Conservation (phyloP, 768 basidiomycete genomes). For the Auriscalpium orientale region DNA sequence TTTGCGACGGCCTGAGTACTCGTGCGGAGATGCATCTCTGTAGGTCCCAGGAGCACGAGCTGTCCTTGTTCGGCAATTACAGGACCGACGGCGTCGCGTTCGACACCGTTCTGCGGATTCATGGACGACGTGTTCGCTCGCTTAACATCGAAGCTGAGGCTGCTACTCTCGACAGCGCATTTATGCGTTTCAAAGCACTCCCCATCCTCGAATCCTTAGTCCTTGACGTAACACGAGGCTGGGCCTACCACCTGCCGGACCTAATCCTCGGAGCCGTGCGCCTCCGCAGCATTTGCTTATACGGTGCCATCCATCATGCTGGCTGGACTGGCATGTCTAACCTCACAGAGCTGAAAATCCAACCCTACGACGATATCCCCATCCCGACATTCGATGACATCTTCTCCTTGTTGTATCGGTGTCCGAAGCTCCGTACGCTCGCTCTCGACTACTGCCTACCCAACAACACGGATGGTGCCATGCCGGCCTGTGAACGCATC, state of each 20-base stretch:
- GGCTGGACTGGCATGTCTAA: not conserved
- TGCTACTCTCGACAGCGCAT: not conserved
- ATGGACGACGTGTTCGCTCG: not conserved
- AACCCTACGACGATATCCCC: not conserved
- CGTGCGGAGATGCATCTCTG: not conserved
- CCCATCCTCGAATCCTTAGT: not conserved
- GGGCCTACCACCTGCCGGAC: not conserved
- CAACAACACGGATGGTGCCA: not conserved
- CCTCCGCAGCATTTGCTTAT: not conserved
- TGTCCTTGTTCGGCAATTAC: not conserved
- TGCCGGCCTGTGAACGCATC: not conserved
- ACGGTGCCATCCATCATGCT: not conserved
- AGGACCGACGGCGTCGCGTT: not conserved
- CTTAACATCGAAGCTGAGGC: not conserved
- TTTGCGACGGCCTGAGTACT: not conserved
- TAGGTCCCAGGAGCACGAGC: not conserved
- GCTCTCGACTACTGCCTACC: not conserved
- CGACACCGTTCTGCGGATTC: not conserved
- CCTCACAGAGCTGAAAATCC: not conserved
- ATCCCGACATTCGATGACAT: not conserved
- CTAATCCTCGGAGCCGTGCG: not conserved
- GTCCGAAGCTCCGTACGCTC: not conserved
- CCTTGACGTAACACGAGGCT: not conserved
- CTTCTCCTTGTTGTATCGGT: not conserved
- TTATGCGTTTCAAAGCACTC: not conserved